phyloP scores from a whole-genome alignment of 2,329 filamentous ascomycete species.

The Coniochaeta hoffmannii region DNA sequence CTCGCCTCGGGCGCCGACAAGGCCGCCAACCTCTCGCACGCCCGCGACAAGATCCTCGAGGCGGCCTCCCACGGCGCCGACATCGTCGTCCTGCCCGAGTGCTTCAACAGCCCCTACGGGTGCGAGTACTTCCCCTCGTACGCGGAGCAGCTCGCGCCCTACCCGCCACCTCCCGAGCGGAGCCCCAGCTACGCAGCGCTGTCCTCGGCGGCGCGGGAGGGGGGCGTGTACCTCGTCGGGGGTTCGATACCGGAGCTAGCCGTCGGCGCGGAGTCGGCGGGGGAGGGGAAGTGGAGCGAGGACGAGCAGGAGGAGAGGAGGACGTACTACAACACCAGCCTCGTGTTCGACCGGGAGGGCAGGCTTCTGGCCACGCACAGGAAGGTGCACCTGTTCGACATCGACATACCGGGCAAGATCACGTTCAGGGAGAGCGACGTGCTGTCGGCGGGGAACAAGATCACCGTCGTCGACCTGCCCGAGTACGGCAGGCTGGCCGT shows the following conservation, averaged over 20 bases:
- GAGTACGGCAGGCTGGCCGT: conserved; percentile 83
- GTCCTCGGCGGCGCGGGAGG: conserved; percentile 69
- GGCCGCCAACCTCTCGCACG: conserved; percentile 70
- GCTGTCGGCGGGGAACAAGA: conserved; percentile 72
- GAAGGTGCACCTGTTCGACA: conserved; percentile 96
- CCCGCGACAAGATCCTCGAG: conserved; percentile 74
- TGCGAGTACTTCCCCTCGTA: conserved; percentile 85
- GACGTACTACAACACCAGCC: conserved; percentile 84
- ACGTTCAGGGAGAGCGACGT: conserved; percentile 87
- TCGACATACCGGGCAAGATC: conserved; percentile 93
- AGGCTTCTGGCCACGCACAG: conserved; percentile 79
- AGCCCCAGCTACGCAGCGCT: conserved; percentile 84
- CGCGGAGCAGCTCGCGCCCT: conserved; percentile 77
- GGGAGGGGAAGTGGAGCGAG: conserved; percentile 3
- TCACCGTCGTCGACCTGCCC: conserved; percentile 80
- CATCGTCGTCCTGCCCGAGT: conserved; percentile 90
- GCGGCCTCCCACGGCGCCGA: conserved; percentile 70
- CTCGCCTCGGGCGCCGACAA: conserved; percentile 79
- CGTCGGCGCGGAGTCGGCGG: conserved; percentile 27
- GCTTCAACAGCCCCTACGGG: conserved; percentile 98
- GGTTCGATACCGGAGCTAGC: conserved; percentile 83
- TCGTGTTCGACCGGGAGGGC: conserved; percentile 75
- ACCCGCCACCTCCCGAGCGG: conserved; percentile 60
- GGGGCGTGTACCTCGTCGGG: conserved; percentile 74
- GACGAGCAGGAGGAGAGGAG: conserved; percentile 27